Evolutionary conservation across 2,329 filamentous ascomycete species (phyloP), one percentile per base, ranked within the genome.

Genomic region (Hymenoscyphus albidus): DNA sequence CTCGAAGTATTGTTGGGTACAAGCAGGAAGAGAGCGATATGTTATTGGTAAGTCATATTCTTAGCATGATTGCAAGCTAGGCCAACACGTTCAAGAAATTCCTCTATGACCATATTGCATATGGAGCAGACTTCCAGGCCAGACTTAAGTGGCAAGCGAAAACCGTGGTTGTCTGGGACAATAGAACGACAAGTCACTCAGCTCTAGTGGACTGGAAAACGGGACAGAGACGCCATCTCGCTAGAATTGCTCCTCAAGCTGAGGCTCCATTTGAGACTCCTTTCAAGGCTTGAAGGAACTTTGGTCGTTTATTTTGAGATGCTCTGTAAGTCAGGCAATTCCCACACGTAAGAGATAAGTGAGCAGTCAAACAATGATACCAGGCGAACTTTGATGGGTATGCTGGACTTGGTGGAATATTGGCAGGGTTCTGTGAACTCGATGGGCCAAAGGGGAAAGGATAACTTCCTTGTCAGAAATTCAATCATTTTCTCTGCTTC

Each of bases 121-220:
- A 85, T 51, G 88, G 88, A 22, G 85, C 88, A 59, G 90, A 93
- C 73, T 85, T 92, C 75, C 90, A 93, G 70, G 82, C 82, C 5
- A 84, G 90, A 31, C 83, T 96, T 59, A 90, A 88, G 76, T 96
- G 92, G 92, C 86, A 87, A 70, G 82, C 86, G 55, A 84, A 86
- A n/a, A 94, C 90, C 0, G 91, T 96, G 0, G 90, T 95, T 1
- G 87, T 94, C 0, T 96, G 91, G 91, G 92, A 95, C 74, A 95
- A 94, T 79, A 82, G 91, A 39, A 85, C 93, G 0, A 93, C 90
- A 10, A 84, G 87, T 70, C 92, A 96, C 76, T 89, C 89, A 6
- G 92, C 92, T 1, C 79, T 94, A 48, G 80, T 94, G 3, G 92
- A 96, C 75, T 96, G 92, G 92, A 85, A 89, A 70, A 86, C 86